phyloP scores from a whole-genome alignment of 192 early-diverging fungal genomes.

The Coemansia sp. region DNA sequence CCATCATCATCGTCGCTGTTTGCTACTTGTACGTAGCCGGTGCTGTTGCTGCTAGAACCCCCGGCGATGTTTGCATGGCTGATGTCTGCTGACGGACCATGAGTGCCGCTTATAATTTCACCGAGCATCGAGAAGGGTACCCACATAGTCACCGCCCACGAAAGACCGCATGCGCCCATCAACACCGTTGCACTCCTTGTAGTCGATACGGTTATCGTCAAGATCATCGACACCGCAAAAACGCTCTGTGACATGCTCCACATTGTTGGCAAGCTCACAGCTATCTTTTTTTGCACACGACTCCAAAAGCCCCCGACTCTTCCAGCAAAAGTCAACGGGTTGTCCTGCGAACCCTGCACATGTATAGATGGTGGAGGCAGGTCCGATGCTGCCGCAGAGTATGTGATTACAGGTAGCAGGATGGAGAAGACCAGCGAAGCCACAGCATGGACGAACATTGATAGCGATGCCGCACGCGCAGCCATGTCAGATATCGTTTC shows the following conservation, averaged over 20 bases:
- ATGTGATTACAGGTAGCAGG: conserved; percentile 44
- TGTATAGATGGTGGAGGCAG: not conserved
- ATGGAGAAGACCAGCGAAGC: conserved; percentile 62
- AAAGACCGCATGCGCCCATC: conserved; percentile 74
- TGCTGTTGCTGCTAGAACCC: not conserved
- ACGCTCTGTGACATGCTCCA: conserved; percentile 75
- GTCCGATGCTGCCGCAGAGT: conserved; percentile 20
- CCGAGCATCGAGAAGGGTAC: conserved; percentile 92
- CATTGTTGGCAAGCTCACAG: conserved; percentile 55
- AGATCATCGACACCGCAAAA: conserved; percentile 68
- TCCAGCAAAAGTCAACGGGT: not conserved
- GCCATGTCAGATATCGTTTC: conserved; percentile 52
- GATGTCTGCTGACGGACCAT: not conserved
- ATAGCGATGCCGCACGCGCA: conserved; percentile 82
- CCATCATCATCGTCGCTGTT: not conserved
- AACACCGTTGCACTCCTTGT: conserved; percentile 66
- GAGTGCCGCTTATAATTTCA: conserved; percentile 40
- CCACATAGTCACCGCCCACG: conserved; percentile 92
- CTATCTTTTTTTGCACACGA: conserved; percentile 13
- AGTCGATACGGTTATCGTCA: conserved; percentile 63
- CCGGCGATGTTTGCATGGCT: not conserved
- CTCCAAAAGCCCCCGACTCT: not conserved
- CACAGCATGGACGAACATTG: conserved; percentile 78
- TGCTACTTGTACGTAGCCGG: not conserved
- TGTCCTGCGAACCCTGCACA: too few species aligned